Conservation (phyloP, 768 basidiomycete genomes). For the Kockovaella imperatae region DNA sequence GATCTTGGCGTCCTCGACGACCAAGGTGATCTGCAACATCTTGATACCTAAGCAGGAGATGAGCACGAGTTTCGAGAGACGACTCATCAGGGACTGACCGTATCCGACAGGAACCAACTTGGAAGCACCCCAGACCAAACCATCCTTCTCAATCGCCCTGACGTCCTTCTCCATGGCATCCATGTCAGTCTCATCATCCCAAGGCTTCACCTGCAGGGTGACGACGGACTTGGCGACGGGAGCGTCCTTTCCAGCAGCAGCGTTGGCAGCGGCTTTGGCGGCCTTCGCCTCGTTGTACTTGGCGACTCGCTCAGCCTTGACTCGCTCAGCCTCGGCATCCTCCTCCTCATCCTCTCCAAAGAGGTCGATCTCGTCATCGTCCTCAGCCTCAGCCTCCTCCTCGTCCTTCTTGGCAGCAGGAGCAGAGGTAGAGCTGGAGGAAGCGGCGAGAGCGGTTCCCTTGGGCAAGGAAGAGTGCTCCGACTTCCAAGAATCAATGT, state of each 20-base stretch:
- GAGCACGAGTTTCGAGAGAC: slow-evolving; percentile 2
- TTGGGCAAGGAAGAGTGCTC: slow-evolving; percentile 61
- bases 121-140: slow-evolving; percentile 91
- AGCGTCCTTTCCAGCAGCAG: slow-evolving; percentile 43
- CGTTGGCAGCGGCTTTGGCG: slow-evolving; percentile 78
- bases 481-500: slow-evolving; percentile 64
- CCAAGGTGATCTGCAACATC: slow-evolving; percentile 71
- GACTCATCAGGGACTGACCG: slow-evolving; percentile 38
- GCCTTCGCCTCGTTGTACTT: slow-evolving; percentile 92
- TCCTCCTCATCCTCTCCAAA: slow-evolving; percentile 74
- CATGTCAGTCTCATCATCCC: slow-evolving; percentile 99
- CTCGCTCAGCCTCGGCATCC: slow-evolving; percentile 71
- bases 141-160: slow-evolving; percentile 75
- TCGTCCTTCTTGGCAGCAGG: slow-evolving; percentile 42
- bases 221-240: slow-evolving; percentile 73
- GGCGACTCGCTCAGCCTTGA: slow-evolving; percentile 88
- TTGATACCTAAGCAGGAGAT: slow-evolving; percentile 57
- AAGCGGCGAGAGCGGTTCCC: slow-evolving; percentile 60
- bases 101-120: slow-evolving; percentile 89
- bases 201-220: slow-evolving; percentile 95
- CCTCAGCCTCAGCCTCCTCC: slow-evolving; percentile 54
- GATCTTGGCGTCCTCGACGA: slow-evolving; percentile 86
- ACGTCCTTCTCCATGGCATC: slow-evolving; percentile 70
- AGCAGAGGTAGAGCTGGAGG: slow-evolving; percentile 50
- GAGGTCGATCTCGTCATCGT: slow-evolving; percentile 69